Evolutionary conservation across 139 green algal species (phyloP), one percentile per base, ranked within the genome.

Genomic region (Asterochloris sp.): DNA sequence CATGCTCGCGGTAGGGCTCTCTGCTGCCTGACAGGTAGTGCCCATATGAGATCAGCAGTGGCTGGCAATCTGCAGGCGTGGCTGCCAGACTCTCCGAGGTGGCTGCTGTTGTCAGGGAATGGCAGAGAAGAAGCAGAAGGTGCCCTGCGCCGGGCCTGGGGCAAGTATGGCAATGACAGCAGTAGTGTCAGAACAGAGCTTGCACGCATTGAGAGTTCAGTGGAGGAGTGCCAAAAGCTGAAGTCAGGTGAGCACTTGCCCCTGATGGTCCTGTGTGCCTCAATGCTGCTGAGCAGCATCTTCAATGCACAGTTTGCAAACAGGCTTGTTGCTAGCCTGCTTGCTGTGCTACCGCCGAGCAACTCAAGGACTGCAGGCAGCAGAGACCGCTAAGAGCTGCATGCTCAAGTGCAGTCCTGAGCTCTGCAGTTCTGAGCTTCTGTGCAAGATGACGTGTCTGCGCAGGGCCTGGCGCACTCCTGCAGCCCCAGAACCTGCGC

Each of bases 71-170:
- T 64, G 60, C 76, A 92, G 89, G 12, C 71, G 0, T 87, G 82
- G 77, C 85, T 98, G 24, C 95, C 95, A 17, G 94, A 97, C 73
- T 97, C 92, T 0, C 96, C 96, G 10, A 89, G 96, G 69, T 98
- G 93, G 93, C 86, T 98, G 82, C 83, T 97, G 79, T 88, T 97
- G 80, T 83, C 69, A 0, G 91, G 91, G 0, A 69, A 60, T 0
- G 60, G 78, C 21, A 38, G 68, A 4, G 68, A 85, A 2, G 74
- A 85, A 21, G 91, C 89, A 4, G 62, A 74, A 17, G 78, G 17
- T 10, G 89, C 92, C 8, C 80, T 96, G 19, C 64, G 74, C 16
- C 75, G 75, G 12, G 73, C 76, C 26, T 83, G 91, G 78, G 93
- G 91, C 24, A 27, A 28, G 16, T 82, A 68, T 17, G 87, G 75